A percentile compares a stretch with the other conserved stretches of the same genome.
Evolutionary conservation across 192 early-diverging fungal genomes (phyloP).

Genomic region (Podila verticillata): DNA sequence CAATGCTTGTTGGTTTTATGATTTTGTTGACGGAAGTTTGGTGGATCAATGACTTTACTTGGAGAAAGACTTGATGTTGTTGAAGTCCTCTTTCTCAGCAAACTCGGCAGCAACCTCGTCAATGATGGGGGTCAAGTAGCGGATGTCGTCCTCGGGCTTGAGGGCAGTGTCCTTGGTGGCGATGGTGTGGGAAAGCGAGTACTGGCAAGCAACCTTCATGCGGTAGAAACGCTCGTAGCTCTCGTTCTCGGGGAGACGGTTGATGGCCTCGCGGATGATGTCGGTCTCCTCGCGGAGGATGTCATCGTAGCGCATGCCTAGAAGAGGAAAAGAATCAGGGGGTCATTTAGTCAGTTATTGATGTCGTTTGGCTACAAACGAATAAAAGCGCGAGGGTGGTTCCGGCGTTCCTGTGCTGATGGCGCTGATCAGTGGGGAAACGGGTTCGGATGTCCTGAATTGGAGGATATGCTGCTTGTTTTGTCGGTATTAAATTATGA

Average conservation of each 20-base stretch:
- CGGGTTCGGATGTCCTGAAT: neutral
- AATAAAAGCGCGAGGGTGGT: neutral
- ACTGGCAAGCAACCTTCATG: slow-evolving; percentile 79
- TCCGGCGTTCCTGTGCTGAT: neutral
- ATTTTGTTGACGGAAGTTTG: neutral
- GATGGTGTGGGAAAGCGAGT: slow-evolving; percentile 74
- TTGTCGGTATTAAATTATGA: too few species aligned
- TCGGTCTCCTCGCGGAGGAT: slow-evolving; percentile 86
- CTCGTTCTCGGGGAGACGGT: slow-evolving; percentile 77
- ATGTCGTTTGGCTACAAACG: neutral
- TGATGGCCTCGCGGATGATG: slow-evolving; percentile 83
- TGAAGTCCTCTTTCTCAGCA: slow-evolving; percentile 79
- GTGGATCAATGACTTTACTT: slow-evolving; percentile 11
- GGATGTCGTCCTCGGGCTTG: slow-evolving; percentile 81
- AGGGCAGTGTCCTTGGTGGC: slow-evolving; percentile 78
- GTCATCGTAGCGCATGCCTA: slow-evolving; percentile 92
- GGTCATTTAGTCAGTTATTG: neutral
- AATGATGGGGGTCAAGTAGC: slow-evolving; percentile 86
- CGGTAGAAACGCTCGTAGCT: slow-evolving; percentile 82
- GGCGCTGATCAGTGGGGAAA: neutral
- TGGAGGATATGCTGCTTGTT: neutral
- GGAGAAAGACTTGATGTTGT: slow-evolving; percentile 52
- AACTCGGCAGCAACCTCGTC: slow-evolving; percentile 84
- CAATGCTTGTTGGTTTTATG: too few species aligned
- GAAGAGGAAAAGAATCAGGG: neutral